phyloP scores from a whole-genome alignment of 225 moss, liverwort and hornwort species.

The Antitrichia curtipendula region DNA sequence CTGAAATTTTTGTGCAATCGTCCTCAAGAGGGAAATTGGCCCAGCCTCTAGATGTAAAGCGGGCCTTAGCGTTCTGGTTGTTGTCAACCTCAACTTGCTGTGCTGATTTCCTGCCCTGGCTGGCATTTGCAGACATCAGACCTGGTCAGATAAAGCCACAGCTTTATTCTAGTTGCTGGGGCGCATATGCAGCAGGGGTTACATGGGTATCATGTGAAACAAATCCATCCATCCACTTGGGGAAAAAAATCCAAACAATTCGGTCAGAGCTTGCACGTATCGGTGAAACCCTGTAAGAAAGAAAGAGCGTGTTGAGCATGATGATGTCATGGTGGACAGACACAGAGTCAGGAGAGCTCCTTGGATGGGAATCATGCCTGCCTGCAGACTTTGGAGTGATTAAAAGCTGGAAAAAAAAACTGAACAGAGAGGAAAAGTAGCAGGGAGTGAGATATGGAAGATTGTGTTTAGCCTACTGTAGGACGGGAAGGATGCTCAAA shows the following conservation, averaged over 20 bases:
- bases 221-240: not conserved
- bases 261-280: not conserved
- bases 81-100: not conserved
- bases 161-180: not conserved
- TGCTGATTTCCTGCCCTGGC: not conserved
- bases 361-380: not conserved
- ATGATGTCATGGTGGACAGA: not conserved
- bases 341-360: not conserved
- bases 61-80: not conserved
- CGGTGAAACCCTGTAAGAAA: not conserved
- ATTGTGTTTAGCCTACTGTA: not conserved
- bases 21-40: too few relatives aligned
- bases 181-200: not conserved
- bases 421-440: not conserved
- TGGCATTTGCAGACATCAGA: not conserved
- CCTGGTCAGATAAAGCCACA: not conserved
- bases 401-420: not conserved
- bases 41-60: too few relatives aligned
- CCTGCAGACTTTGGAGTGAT: not conserved
- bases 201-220: not conserved
- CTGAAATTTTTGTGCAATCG: too few relatives aligned
- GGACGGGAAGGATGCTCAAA: not conserved
- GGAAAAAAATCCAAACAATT: not conserved
- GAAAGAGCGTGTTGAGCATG: not conserved
- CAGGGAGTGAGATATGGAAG: not conserved